phyloP scores from a whole-genome alignment of 257 asterid species.

The Rehmannia glutinosa region DNA sequence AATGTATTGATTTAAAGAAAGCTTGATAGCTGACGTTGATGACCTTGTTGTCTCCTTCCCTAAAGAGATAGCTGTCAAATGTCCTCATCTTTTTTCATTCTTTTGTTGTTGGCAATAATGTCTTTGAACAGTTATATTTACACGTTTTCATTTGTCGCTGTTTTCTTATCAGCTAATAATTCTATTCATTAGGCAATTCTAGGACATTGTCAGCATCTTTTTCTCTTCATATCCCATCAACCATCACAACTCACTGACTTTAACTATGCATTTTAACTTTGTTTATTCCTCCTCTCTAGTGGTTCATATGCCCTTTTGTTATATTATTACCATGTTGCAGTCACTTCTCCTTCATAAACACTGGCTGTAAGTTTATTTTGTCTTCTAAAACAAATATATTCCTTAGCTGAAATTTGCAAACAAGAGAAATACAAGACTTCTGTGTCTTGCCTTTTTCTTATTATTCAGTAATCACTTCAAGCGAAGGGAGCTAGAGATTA shows the following conservation, averaged over 20 bases:
- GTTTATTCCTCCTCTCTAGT: too few relatives aligned
- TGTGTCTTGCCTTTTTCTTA: neutral
- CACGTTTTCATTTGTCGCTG: neutral
- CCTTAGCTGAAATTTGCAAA: too few relatives aligned
- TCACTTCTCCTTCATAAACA: neutral
- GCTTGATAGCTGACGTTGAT: neutral
- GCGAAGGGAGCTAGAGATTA: neutral
- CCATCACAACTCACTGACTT: too few relatives aligned
- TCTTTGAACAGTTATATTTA: too few relatives aligned
- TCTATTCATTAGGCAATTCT: neutral
- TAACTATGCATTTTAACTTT: too few relatives aligned
- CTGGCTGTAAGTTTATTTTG: neutral
- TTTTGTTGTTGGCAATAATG: neutral
- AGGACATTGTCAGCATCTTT: neutral
- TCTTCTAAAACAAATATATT: neutral
- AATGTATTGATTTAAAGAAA: neutral
- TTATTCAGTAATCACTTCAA: neutral
- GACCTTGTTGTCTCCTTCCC: neutral
- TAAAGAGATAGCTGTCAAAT: neutral
- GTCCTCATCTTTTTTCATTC: neutral
- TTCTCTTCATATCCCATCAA: neutral
- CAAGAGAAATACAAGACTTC: neutral
- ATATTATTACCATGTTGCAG: slow-evolving; percentile 2
- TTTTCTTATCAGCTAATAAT: neutral
- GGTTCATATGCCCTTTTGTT: too few relatives aligned